Evolutionary conservation across 805 yeast genomes (phyloP).

Genomic region (Pichia membranifaciens): DNA sequence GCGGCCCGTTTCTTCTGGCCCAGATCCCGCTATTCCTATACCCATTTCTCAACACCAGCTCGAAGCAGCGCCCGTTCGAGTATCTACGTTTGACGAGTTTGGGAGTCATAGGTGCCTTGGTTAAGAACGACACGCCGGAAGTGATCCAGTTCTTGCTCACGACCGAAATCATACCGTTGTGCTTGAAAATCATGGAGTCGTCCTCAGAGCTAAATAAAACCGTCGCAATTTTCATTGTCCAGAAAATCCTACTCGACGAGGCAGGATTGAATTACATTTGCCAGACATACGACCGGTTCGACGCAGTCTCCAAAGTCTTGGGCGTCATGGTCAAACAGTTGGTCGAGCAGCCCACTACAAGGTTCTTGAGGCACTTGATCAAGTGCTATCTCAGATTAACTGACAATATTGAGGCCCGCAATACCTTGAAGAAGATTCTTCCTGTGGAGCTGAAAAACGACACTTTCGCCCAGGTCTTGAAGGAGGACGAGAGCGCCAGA

Average conservation of each 20-base stretch:
- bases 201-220: slow-evolving; percentile 92
- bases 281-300: slow-evolving; percentile 90
- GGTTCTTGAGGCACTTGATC: slow-evolving; percentile 87
- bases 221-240: slow-evolving; percentile 93
- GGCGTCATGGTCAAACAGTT: slow-evolving; percentile 83
- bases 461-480: slow-evolving; percentile 69
- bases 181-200: slow-evolving; percentile 91
- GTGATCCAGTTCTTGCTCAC: slow-evolving; percentile 86
- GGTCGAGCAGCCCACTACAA: slow-evolving; percentile 67
- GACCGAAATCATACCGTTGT: slow-evolving; percentile 95
- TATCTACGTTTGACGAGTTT: slow-evolving; percentile 86
- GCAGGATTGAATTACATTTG: slow-evolving; percentile 88
- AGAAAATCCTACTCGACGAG: slow-evolving; percentile 87
- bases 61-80: slow-evolving; percentile 89
- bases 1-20: slow-evolving; percentile 77
- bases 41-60: slow-evolving; percentile 88
- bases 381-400: slow-evolving; percentile 87
- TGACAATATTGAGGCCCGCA: slow-evolving; percentile 86
- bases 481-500: slow-evolving; percentile 85
- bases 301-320: slow-evolving; percentile 86
- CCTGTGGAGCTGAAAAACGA: slow-evolving; percentile 88
- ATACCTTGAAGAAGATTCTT: slow-evolving; percentile 71
- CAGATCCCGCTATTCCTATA: slow-evolving; percentile 88
- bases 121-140: slow-evolving; percentile 91
- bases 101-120: slow-evolving; percentile 96